Conservation (phyloP, 2,329 filamentous ascomycete genomes). For the Aureobasidium sp. region DNA sequence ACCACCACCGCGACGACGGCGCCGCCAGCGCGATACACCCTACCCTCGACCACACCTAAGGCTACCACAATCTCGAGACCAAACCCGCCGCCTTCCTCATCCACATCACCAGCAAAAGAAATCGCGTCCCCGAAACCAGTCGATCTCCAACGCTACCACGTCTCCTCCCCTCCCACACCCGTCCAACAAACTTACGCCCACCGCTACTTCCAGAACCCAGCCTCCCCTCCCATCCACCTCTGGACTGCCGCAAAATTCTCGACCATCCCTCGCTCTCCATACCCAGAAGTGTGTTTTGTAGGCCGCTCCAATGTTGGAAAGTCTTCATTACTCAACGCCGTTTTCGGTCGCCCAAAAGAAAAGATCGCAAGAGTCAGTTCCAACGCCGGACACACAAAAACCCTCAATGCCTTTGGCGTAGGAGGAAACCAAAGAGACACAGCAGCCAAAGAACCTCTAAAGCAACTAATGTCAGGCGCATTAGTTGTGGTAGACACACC, state of each 20-base stretch:
- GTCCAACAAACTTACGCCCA: conserved; percentile 35
- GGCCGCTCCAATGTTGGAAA: conserved; percentile 67
- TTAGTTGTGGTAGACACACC: conserved; percentile 64
- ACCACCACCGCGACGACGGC: neutral
- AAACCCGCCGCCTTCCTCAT: neutral
- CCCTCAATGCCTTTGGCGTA: conserved; percentile 61
- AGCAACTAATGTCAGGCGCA: conserved; percentile 33
- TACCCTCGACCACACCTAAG: neutral
- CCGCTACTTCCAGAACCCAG: conserved; percentile 39
- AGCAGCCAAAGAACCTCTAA: conserved; percentile 31
- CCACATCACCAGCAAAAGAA: neutral
- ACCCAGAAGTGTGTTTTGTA: conserved; percentile 59
- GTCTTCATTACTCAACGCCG: conserved; percentile 57
- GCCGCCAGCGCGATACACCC: neutral
- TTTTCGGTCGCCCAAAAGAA: conserved; percentile 40
- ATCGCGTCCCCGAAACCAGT: neutral
- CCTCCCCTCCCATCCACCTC: conserved; percentile 44
- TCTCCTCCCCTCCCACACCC: conserved; percentile 25
- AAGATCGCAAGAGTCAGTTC: conserved; percentile 50
- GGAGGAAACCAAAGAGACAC: conserved; percentile 25
- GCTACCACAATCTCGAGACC: neutral
- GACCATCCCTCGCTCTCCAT: conserved; percentile 45
- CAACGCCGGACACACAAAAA: conserved; percentile 54
- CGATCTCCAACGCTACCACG: conserved; percentile 27
- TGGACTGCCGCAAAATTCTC: conserved; percentile 57